Conservation (phyloP, 2,329 filamentous ascomycete genomes). For the Penicillium frequentans region DNA sequence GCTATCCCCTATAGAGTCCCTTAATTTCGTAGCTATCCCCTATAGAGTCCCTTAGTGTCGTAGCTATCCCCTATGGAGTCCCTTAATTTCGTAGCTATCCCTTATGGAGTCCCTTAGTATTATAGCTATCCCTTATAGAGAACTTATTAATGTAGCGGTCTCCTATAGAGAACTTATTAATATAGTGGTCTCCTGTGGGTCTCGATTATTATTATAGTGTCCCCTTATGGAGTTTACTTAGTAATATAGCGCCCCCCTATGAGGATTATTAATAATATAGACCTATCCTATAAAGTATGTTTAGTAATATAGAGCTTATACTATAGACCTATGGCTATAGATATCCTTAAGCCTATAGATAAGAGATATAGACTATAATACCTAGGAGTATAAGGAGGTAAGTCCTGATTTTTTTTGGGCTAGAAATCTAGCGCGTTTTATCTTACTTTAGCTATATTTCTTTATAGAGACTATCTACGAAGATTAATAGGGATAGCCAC, state of each 20-base stretch:
- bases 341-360: not conserved
- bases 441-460: not conserved
- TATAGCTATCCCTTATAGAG: too few relatives aligned
- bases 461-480: not conserved
- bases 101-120: too few relatives aligned
- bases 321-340: not conserved
- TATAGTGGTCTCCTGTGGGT: not conserved
- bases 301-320: too few relatives aligned
- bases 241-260: not conserved
- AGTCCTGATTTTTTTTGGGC: not conserved
- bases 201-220: not conserved
- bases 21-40: too few relatives aligned
- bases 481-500: not conserved
- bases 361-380: not conserved
- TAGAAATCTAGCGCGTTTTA: not conserved
- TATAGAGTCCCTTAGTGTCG: too few relatives aligned
- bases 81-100: too few relatives aligned
- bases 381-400: not conserved
- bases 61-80: too few relatives aligned
- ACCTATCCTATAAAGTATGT: too few relatives aligned
- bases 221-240: not conserved
- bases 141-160: too few relatives aligned
- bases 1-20: too few relatives aligned
- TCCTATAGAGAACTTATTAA: not conserved
- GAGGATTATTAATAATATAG: too few relatives aligned